Conservation (phyloP, 2,329 filamentous ascomycete genomes). For the Diplodia seriata region DNA sequence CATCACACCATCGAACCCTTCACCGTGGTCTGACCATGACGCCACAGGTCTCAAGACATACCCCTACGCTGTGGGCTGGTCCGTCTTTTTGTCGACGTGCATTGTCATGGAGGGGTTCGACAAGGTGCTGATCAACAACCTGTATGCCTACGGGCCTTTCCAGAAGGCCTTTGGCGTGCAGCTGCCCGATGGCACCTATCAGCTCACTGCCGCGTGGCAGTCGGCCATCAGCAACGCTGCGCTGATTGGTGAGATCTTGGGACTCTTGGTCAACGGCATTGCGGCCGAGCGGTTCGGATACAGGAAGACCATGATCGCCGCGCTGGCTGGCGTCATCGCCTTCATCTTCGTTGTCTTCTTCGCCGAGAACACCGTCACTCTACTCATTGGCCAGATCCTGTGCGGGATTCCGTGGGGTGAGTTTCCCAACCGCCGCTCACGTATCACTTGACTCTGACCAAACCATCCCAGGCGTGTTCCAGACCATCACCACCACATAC, state of each 20-base stretch:
- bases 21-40: background rate
- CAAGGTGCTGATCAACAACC: constrained; percentile 78
- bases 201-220: constrained; percentile 55
- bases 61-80: constrained; percentile 86
- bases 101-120: constrained; percentile 94
- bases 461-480: constrained; percentile 45
- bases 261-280: constrained; percentile 55
- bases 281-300: constrained; percentile 55
- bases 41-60: constrained; percentile 56
- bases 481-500: constrained; percentile 55
- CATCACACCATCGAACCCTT: background rate
- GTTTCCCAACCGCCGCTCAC: background rate
- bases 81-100: constrained; percentile 80
- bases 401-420: constrained; percentile 53
- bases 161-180: constrained; percentile 52
- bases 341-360: constrained; percentile 57
- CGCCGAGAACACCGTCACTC: constrained; percentile 49
- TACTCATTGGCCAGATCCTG: constrained; percentile 54
- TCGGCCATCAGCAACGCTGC: constrained; percentile 55
- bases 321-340: constrained; percentile 48
- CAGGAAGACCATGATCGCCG: constrained; percentile 52
- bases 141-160: constrained; percentile 62
- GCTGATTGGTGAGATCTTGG: constrained; percentile 53
- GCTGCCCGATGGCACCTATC: constrained; percentile 45
- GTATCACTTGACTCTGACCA: background rate